These are phyloP conservation scores for Psidium friedrichsthalianum DNA, from an alignment of 345 rosid species.

Conservation along the genomic window DNA sequence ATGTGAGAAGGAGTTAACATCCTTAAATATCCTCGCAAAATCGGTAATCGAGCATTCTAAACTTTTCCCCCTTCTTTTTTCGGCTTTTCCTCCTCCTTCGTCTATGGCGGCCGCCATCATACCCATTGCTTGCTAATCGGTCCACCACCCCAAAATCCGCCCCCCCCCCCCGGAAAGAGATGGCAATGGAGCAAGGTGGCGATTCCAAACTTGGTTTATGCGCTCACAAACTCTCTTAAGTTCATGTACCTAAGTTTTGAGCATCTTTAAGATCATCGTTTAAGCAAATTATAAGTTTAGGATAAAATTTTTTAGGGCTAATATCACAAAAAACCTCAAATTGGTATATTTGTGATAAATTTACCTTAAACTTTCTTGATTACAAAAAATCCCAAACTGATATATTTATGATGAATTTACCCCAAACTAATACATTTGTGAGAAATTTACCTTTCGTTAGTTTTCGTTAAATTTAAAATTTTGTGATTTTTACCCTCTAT, in stretches of 20 bases:
- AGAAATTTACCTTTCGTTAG: no score
- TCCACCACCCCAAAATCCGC: background rate
- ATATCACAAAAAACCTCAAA: no score
- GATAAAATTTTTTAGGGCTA: no score
- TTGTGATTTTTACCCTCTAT: no score
- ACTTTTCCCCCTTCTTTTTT: background rate
- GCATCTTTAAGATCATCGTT: background rate
- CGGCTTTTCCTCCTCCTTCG: background rate
- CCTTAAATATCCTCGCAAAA: background rate
- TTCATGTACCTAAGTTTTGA: background rate
- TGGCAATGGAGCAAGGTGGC: background rate
- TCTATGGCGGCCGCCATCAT: rapidly evolving
- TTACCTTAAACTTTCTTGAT: no score
- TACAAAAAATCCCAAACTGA: no score
- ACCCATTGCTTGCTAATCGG: background rate
- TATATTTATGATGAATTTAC: no score
- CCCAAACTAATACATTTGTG: no score
- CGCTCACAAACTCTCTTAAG: rapidly evolving
- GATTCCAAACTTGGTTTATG: rapidly evolving
- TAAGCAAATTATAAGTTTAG: background rate
- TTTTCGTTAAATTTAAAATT: no score
- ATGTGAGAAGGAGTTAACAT: background rate
- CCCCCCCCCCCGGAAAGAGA: background rate
- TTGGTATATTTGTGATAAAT: no score
- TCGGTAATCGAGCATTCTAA: background rate